phyloP scores from a whole-genome alignment of 495 filamentous ascomycete genomes.

The Podospora sp. region DNA sequence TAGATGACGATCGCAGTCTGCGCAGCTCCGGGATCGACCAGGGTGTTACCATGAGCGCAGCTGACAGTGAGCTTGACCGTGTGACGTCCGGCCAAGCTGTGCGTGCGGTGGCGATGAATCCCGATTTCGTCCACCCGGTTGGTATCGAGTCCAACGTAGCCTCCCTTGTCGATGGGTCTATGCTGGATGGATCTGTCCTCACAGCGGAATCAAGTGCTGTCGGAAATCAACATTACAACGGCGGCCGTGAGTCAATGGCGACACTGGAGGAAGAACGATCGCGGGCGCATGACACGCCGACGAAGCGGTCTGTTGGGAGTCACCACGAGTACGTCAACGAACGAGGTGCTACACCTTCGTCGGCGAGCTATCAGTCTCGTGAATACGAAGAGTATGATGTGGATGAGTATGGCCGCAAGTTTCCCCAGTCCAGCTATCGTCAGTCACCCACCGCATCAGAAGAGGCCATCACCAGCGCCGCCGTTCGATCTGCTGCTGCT shows the following conservation, averaged over 20 bases:
- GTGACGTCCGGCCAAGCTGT: constrained; percentile 69
- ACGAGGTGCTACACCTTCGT: constrained; percentile 29
- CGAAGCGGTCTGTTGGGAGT: constrained; percentile 40
- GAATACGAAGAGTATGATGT: constrained; percentile 51
- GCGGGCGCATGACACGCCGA: constrained; percentile 37
- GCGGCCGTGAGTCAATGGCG: constrained; percentile 41
- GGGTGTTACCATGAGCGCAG: constrained; percentile 63
- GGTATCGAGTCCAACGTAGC: constrained; percentile 86
- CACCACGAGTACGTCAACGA: constrained; percentile 35
- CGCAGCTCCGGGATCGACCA: constrained; percentile 55
- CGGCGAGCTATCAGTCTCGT: constrained; percentile 37
- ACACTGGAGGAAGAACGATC: constrained; percentile 36
- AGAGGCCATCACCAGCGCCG: constrained; percentile 54
- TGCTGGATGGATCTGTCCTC: constrained; percentile 77
- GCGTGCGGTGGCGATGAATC: constrained; percentile 67
- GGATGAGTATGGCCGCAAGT: constrained; percentile 57
- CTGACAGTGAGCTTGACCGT: constrained; percentile 68
- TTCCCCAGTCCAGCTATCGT: constrained; percentile 43
- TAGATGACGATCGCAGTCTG: constrained; percentile 43
- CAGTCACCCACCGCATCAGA: constrained; percentile 53
- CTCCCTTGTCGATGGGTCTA: constrained; percentile 80
- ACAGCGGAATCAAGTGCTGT: constrained; percentile 51
- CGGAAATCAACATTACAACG: constrained; percentile 36
- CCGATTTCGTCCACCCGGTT: constrained; percentile 70
- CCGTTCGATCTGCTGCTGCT: constrained; percentile 52